Base-by-base conservation (phyloP, 2,329 filamentous ascomycete genomes). In the Colletotrichum sp. region DNA sequence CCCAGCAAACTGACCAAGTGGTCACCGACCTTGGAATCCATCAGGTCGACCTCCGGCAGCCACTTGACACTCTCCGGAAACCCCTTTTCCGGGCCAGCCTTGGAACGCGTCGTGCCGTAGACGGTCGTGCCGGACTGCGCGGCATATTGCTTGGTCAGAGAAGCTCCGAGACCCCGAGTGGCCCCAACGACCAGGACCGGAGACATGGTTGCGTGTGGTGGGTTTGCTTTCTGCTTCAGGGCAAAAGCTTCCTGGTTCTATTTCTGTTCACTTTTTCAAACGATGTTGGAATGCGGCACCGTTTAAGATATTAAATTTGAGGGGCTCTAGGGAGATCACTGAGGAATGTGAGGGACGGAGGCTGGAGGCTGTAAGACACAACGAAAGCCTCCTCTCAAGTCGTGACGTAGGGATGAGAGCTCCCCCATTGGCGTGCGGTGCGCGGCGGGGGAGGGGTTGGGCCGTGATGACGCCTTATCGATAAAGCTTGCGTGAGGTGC, bases 111-210 rank as follows among this genome's bases (percentile, higher is more conserved):
- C 9, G 92, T 94, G 65, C 89, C 93, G 78, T 90, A 91, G 36
- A 95, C 91, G 8, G 83, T 85, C 61, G 87, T 89, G 34, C 84
- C 82, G 13, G 82, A 69, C 18, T 87, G 80, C 4, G 86, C 83
- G 26, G 89, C 87, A 80, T 95, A 95, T 64, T 88, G 84, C 78
- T 90, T 90, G 34, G 87, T 87, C 32, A 95, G 86, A 21, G 90
- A 90, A 65, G 90, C 90, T 5, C 93, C 93, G 5, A 95, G 88
- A 69, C 93, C 93, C 57, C 93, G 89, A 2, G 93, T 95, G 4
- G 92, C 93, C 64, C 93, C 93, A 32, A 95, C 86, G 32, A 95
- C 87, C 4, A 95, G 88, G 39, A 93, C 85, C 43, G 86, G 88
- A 21, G 85, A 78, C 87, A 89, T 89, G 57, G 32, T 82, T 67